Evolutionary conservation across 139 green algal genomes (phyloP).

Genomic region (Desmodesmus armatus): DNA sequence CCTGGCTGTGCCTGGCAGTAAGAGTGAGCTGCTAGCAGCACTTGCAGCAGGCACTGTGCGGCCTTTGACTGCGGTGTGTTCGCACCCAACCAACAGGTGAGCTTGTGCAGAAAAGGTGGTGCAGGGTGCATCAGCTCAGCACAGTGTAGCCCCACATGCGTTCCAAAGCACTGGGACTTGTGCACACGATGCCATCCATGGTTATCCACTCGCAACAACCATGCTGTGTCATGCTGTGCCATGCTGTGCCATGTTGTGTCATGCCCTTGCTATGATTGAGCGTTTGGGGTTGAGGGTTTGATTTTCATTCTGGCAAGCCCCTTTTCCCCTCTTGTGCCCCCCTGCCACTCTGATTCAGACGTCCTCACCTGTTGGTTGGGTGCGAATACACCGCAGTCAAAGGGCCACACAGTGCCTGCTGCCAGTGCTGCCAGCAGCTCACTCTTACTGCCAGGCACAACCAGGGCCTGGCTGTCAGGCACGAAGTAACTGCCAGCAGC

Average conservation of each 20-base stretch:
- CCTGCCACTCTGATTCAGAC: no score
- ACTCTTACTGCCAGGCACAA: conserved; percentile 20
- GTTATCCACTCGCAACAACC: conserved; percentile 20
- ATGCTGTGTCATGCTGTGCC: no score
- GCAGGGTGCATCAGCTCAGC: no score
- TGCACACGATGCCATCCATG: conserved; percentile 1
- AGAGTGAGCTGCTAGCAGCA: conserved; percentile 7
- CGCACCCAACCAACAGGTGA: neutral
- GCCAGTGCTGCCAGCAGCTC: conserved; percentile 3
- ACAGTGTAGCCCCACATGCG: no score
- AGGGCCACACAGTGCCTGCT: conserved; percentile 3
- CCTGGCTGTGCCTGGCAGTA: conserved; percentile 7
- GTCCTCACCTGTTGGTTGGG: neutral
- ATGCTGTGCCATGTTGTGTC: no score
- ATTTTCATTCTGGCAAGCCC: no score
- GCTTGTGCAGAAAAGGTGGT: no score
- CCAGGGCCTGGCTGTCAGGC: neutral
- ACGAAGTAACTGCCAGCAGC: conserved; percentile 23
- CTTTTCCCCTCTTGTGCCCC: no score
- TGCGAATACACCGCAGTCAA: conserved; percentile 43
- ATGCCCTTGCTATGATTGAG: no score
- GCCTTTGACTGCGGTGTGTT: conserved; percentile 47
- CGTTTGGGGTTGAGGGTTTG: no score
- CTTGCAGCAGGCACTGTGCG: neutral
- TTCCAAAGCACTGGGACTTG: no score